These are phyloP conservation scores for Pistacia vera DNA, from an alignment of 345 rosid genomes.

Conservation along the genomic window DNA sequence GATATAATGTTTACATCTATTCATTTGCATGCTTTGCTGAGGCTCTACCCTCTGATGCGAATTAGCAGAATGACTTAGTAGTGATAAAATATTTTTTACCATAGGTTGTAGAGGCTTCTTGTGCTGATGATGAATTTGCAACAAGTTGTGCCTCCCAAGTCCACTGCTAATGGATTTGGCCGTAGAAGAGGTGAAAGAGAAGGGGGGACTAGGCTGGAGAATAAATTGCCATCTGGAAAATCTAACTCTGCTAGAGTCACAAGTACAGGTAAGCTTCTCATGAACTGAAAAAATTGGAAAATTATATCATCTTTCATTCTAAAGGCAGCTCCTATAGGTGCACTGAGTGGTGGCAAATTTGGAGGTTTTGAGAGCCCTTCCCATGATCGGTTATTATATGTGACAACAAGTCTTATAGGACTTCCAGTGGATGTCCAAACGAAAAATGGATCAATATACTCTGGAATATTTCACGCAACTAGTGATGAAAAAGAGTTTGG, in stretches of 20 bases:
- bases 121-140: slow-evolving; percentile 50
- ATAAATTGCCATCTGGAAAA: slow-evolving; percentile 61
- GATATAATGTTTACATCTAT: not conserved
- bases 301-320: slow-evolving; percentile 15
- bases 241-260: slow-evolving; percentile 41
- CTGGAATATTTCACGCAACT: slow-evolving; percentile 84
- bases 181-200: slow-evolving; percentile 68
- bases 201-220: slow-evolving; percentile 47
- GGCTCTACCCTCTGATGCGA: not conserved
- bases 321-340: slow-evolving; percentile 37
- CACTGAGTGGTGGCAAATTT: slow-evolving; percentile 41
- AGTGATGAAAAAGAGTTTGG: slow-evolving; percentile 81
- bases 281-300: slow-evolving; percentile 16
- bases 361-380: slow-evolving; percentile 53
- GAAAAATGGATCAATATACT: slow-evolving; percentile 79
- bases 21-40: not conserved
- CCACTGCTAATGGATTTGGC: slow-evolving; percentile 66
- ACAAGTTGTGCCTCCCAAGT: slow-evolving; percentile 49
- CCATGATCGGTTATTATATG: slow-evolving; percentile 70
- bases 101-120: slow-evolving; percentile 12
- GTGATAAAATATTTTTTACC: slow-evolving; percentile 14
- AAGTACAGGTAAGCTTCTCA: slow-evolving; percentile 44
- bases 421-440: slow-evolving; percentile 87
- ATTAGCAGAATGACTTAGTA: not conserved
- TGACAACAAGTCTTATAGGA: slow-evolving; percentile 74